A percentile compares a stretch with the other conserved stretches of the same genome.
Evolutionary conservation across 116 monocot species (phyloP).

Genomic region (Phalaenopsis hybrid): DNA sequence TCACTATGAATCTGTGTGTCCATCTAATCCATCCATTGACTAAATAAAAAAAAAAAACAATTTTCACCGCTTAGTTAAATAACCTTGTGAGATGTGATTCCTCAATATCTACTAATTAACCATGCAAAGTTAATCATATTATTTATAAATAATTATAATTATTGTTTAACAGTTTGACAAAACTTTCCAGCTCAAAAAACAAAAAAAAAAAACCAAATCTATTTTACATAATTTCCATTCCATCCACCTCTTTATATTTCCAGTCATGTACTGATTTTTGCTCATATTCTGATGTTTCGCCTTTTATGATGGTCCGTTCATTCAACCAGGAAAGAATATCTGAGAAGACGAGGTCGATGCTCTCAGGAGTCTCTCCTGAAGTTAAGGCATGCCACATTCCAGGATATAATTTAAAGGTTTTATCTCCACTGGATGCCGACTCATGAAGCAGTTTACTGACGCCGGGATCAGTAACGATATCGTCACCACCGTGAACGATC

Average conservation of each 20-base stretch:
- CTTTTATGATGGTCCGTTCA: constrained; percentile 10
- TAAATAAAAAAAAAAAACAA: too few species aligned
- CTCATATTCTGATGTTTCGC: not conserved
- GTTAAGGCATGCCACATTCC: constrained; percentile 81
- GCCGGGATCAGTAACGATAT: constrained; percentile 57
- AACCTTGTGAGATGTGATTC: too few species aligned
- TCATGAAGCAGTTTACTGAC: constrained; percentile 49
- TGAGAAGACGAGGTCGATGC: constrained; percentile 49
- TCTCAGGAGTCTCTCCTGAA: constrained; percentile 51
- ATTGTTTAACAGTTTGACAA: too few species aligned
- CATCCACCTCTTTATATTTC: not conserved
- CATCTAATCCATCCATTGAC: too few species aligned
- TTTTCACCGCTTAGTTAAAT: too few species aligned
- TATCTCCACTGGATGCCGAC: constrained; percentile 43
- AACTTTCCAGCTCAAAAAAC: too few species aligned
- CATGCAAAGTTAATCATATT: too few species aligned
- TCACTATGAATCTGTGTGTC: too few species aligned
- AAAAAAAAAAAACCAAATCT: not conserved
- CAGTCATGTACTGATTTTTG: not conserved
- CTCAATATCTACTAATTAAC: too few species aligned
- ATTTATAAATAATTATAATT: too few species aligned
- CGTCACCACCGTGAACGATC: constrained; percentile 59
- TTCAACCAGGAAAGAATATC: constrained; percentile 55
- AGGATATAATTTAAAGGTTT: constrained; percentile 60
- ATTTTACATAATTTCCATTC: not conserved